Percentiles rank a stretch among this genome's conserved stretches.
Evolutionary conservation across 1,284 basidiomycete species (phyloP).

Genomic region (Naganishia sp.): DNA sequence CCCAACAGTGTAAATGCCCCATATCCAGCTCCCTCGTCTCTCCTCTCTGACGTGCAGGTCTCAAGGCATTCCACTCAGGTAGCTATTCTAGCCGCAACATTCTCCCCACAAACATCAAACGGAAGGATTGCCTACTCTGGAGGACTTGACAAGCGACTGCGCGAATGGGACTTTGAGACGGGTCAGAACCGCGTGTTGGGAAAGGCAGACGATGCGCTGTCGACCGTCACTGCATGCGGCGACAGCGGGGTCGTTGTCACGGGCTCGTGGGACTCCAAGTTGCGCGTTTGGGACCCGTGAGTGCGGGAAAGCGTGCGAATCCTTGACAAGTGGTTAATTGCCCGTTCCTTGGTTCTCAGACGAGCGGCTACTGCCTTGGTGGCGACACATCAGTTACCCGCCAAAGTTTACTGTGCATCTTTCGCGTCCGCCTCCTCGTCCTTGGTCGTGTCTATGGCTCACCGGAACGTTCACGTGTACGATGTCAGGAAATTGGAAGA

Average conservation of each 20-base stretch:
- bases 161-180: slow-evolving; percentile 60
- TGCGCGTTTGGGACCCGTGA: slow-evolving; percentile 81
- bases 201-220: slow-evolving; percentile 52
- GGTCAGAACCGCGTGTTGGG: slow-evolving; percentile 54
- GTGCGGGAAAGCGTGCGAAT: slow-evolving; percentile 26
- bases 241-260: slow-evolving; percentile 65
- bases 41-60: slow-evolving; percentile 32
- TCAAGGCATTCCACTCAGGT: slow-evolving; percentile 47
- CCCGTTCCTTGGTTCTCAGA: slow-evolving; percentile 9
- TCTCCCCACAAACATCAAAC: slow-evolving; percentile 48
- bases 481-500: slow-evolving; percentile 71
- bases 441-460: slow-evolving; percentile 87
- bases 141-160: slow-evolving; percentile 54
- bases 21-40: slow-evolving; percentile 41
- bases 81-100: slow-evolving; percentile 51
- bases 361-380: slow-evolving; percentile 58
- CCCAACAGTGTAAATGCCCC: slow-evolving; percentile 58
- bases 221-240: slow-evolving; percentile 52
- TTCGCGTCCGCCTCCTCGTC: slow-evolving; percentile 54
- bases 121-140: slow-evolving; percentile 51
- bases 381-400: slow-evolving; percentile 69
- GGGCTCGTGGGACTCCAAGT: slow-evolving; percentile 85
- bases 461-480: slow-evolving; percentile 82
- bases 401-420: slow-evolving; percentile 77
- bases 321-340: background rate